Evolutionary conservation across 2,329 filamentous ascomycete species (phyloP), one percentile per base, ranked within the genome.

Genomic region (Alternaria solani): DNA sequence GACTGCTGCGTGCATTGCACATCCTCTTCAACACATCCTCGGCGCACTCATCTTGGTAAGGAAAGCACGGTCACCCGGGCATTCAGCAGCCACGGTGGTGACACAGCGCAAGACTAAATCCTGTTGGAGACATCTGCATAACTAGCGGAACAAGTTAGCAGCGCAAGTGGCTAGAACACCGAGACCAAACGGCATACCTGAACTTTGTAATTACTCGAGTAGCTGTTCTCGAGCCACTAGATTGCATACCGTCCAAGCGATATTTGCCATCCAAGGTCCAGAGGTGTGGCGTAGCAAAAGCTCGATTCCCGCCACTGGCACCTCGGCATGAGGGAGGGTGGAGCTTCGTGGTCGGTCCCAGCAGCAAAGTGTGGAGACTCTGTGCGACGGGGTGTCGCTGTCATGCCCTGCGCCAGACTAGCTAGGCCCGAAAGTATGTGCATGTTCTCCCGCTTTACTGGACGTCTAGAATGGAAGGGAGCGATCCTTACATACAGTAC

Each of bases 241-340:
- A 26, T 26, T 12, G 28, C 23, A 32, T 55, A 16, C 46, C 36
- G 52, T 46, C 18, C 23, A 23, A 43, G 25, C 32, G 18, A 48
- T 38, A 30, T 49, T 49, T 26, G 52, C 52, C 52, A 51, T 23
- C 14, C 28, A 23, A 44, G 32, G 25, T 49, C 46, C 46, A 54
- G 46, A 51, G 30, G 25, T 26, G 54, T 62, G 54, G 61, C 62
- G 61, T 62, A 36, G 32, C 38, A 42, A 38, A 63, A 44, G 34
- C 28, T 44, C 26, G 26, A 52, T 38, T 41, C 38, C n/a, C 48
- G 38, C 38, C 52, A 42, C 57, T 28, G 16, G 57, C 46, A 36
- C 44, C 41, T 51, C 51, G 44, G 42, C 41, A 38, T 57, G 34
- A 57, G 14, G 43, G 26, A 43, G 25, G 18, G 60, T 51, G 46